A percentile compares a stretch with the other conserved stretches of the same genome.
phyloP scores from a whole-genome alignment of 2,329 filamentous ascomycete species.

The Pseudogymnoascus sp. region DNA sequence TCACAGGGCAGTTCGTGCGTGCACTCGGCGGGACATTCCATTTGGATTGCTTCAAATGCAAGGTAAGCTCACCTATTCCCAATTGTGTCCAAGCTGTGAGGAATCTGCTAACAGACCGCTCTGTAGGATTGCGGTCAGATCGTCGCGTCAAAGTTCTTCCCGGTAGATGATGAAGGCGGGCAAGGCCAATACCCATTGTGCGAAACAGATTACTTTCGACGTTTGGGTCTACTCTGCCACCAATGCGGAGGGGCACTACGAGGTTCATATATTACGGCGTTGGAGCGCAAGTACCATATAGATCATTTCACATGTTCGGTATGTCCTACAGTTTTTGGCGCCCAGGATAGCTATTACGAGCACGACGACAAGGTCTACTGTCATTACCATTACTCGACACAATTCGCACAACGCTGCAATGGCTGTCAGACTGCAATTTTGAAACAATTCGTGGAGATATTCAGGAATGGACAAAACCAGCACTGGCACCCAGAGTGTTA shows the following conservation, averaged over 20 bases:
- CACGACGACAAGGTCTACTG: slow-evolving; percentile 95
- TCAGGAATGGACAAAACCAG: slow-evolving; percentile 93
- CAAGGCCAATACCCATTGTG: slow-evolving; percentile 86
- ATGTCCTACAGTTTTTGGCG: slow-evolving; percentile 95
- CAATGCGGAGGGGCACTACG: slow-evolving; percentile 87
- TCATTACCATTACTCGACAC: slow-evolving; percentile 97
- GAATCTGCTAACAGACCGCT: slow-evolving; percentile 15
- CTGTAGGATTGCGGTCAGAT: slow-evolving; percentile 88
- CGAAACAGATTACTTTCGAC: slow-evolving; percentile 94
- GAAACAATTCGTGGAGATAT: slow-evolving; percentile 99
- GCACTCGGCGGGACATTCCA: slow-evolving; percentile 91
- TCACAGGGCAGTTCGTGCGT: slow-evolving; percentile 93
- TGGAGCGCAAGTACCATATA: slow-evolving; percentile 97
- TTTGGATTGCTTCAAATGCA: slow-evolving; percentile 94
- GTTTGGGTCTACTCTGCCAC: slow-evolving; percentile 82
- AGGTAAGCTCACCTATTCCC: slow-evolving; percentile 44
- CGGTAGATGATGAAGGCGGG: slow-evolving; percentile 82
- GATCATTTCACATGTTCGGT: slow-evolving; percentile 98
- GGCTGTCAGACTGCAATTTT: slow-evolving; percentile 95
- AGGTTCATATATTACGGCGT: slow-evolving; percentile 94
- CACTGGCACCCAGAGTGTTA: slow-evolving; percentile 99
- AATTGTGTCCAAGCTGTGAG: slow-evolving; percentile 8
- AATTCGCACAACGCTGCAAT: slow-evolving; percentile 91
- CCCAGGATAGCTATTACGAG: slow-evolving; percentile 97
- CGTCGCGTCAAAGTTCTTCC: slow-evolving; percentile 98